Conservation (phyloP, 176 grass and related monocot genomes). For the Oryza longistaminata region DNA sequence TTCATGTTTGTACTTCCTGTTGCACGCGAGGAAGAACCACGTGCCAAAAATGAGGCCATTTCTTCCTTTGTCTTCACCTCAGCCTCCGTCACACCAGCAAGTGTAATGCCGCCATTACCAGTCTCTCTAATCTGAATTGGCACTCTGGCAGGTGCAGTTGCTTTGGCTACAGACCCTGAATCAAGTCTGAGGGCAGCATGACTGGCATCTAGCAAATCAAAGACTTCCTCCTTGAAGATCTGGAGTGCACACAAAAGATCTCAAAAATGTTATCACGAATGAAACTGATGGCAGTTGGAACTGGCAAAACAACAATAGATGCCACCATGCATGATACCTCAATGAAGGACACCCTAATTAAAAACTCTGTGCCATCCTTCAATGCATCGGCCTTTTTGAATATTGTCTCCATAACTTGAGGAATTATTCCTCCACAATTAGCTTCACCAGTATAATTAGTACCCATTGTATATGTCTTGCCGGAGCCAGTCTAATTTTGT, state of each 20-base stretch:
- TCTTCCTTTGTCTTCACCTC: conserved; percentile 95
- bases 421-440: conserved; percentile 82
- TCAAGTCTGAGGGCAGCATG: conserved; percentile 57
- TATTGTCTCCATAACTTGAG: conserved; percentile 92
- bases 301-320: not conserved
- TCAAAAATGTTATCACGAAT: not conserved
- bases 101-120: conserved; percentile 72
- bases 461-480: conserved; percentile 99
- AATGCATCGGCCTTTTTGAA: conserved; percentile 70
- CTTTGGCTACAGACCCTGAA: conserved; percentile 45
- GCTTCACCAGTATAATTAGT: conserved; percentile 70
- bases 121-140: conserved; percentile 98
- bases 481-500: conserved; percentile 77
- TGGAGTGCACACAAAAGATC: conserved; percentile 43
- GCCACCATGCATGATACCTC: conserved; percentile 53
- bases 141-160: conserved; percentile 54
- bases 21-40: conserved; percentile 76
- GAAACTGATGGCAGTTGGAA: conserved; percentile 11
- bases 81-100: conserved; percentile 86
- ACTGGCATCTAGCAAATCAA: conserved; percentile 77
- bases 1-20: conserved; percentile 84
- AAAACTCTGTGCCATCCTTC: conserved; percentile 63
- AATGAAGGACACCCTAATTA: conserved; percentile 96
- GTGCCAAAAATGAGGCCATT: conserved; percentile 72
- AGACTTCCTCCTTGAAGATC: conserved; percentile 99